Base-by-base conservation (phyloP, 495 filamentous ascomycete genomes). In the Aspergillus cristatus region DNA sequence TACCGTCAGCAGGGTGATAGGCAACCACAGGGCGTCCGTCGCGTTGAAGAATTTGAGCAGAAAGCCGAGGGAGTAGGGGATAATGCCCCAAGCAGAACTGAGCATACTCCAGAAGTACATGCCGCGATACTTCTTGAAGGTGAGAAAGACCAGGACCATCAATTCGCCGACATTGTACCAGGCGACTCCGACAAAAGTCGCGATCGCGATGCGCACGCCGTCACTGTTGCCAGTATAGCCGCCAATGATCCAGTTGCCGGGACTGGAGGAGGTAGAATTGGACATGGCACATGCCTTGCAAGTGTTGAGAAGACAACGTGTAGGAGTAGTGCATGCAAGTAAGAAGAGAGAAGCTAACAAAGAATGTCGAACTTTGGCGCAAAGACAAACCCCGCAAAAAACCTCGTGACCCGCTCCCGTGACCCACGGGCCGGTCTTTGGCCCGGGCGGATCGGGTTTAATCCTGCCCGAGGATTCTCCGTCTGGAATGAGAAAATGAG, bases 101-200 rank as follows among this genome's bases (percentile, higher is more conserved):
- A 68, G 44, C 18, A 67, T 48, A 8, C 64, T 58, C 65, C 68
- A 72, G 45, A 73, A 74, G 47, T 74, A 72, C 8, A 69, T 48
- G 1, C 68, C 66, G 0, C 40, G 45, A 15, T 58, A 57, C n/a
- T 49, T 55, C 18, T 57, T 60, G 47, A 74, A 72, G 35, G 61
- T 58, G 15, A 65, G 29, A 44, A 62, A 66, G 18, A 70, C 57
- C 18, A 62, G 53, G 3, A 63, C 29, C 35, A 62, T 57, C 29
- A 70, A 52, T 43, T 71, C 67, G 29, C 63, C 43, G n/a, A 58
- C 53, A 32, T 67, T 63, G 46, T 60, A 69, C 42, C 56, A 58
- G 7, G 62, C 58, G 31, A 69, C 50, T 24, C 52, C 55, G 5
- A 57, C 43, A 32, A 70, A 67, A 24, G 58, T 60, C 16, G 55